Base-by-base conservation (phyloP, 768 basidiomycete genomes). In the Tulasnella sp. region DNA sequence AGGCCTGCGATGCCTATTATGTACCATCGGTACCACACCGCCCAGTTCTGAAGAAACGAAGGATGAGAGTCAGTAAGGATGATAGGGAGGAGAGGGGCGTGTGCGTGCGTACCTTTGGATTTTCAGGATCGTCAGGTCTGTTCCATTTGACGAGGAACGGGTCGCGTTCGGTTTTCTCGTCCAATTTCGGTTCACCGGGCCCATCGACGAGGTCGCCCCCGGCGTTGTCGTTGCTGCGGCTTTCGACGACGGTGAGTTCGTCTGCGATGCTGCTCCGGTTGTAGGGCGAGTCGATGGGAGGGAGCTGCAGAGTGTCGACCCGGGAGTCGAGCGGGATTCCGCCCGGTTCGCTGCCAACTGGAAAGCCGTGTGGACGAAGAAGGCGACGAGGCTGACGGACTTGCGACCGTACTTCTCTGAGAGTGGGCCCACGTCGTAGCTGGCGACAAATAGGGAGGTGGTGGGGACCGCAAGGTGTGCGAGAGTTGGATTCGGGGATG, bases 1-100 rank as follows among this genome's bases (percentile, higher is more conserved):
- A 77, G 40, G 14, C 80, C 80, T 8, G 62, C 74, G 39, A 80
- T 36, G 40, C 18, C 62, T 1, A 73, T 80, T 21, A 80, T 40
- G 68, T 80, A 81, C 80, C 80, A 81, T 39, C 80, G 71, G 39
- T 80, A 46, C 36, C 34, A 1, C 3, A 34, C 38, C 8, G 40
- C 31, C 80, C 80, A 81, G 56, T 81, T 81, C 80, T 81, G n/a
- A 52, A 73, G 85, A 84, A 24, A 81, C n/a, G n/a, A 83, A 21
- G 8, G 3, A 62, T 34, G 16, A 82, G 82, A 80, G 42, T 27
- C 21, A 46, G 75, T 48, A 27, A 48, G 42, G 12, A 19, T 14
- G n/a, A 3, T 56, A n/a, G 19, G 44, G 48, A 34, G 80, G 21
- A 46, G 18, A n/a, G 40, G 44, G 0, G 42, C 19, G 6, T 56